These are phyloP conservation scores for Stephanodiscus minutulus DNA, from an alignment of 108 stramenopile species.

Conservation along the genomic window DNA sequence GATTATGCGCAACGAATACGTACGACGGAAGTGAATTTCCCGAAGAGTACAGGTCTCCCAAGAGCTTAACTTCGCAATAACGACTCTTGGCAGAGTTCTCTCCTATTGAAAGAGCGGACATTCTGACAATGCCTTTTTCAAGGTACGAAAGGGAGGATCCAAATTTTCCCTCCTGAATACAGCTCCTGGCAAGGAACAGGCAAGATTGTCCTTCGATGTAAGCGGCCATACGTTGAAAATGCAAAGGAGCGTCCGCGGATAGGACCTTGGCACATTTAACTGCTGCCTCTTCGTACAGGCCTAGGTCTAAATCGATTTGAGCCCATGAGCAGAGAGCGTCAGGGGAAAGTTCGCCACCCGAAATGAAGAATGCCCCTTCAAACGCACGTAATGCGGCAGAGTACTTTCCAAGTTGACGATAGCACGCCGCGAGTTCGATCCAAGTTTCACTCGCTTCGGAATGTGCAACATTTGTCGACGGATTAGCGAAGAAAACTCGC, in stretches of 20 bases:
- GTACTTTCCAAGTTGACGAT: conserved; percentile 63
- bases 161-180: conserved; percentile 66
- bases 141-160: conserved; percentile 54
- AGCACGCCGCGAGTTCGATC: conserved; percentile 63
- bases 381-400: conserved; percentile 68
- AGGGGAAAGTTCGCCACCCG: conserved; percentile 34
- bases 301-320: conserved; percentile 73
- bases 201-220: conserved; percentile 57
- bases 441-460: conserved; percentile 41
- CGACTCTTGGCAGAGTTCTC: conserved; percentile 1
- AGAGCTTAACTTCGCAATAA: conserved; percentile 59
- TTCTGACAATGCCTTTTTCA: conserved; percentile 36
- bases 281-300: conserved; percentile 61
- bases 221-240: conserved; percentile 42
- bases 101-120: not conserved
- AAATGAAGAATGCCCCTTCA: conserved; percentile 49
- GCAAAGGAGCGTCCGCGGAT: conserved; percentile 12
- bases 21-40: conserved; percentile 59
- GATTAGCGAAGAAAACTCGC: conserved; percentile 46
- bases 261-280: conserved; percentile 57
- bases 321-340: conserved; percentile 61
- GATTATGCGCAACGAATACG: conserved; percentile 34
- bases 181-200: conserved; percentile 54
- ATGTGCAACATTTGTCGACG: conserved; percentile 1
- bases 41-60: conserved; percentile 78